Base-by-base conservation (phyloP, 75 land plant genomes). In the Pinus tabuliformis region DNA sequence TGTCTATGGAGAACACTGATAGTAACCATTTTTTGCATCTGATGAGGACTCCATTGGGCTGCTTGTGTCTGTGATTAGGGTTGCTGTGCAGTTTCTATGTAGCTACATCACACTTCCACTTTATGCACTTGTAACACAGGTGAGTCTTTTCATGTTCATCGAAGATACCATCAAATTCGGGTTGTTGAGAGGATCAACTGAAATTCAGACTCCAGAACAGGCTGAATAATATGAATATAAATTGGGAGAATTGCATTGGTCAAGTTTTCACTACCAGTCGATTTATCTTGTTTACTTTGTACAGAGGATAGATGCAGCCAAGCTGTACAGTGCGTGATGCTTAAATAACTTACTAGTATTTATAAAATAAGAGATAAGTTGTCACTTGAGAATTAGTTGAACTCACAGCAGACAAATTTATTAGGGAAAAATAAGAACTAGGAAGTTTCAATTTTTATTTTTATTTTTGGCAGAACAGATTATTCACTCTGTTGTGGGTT, bases 61-160 rank as follows among this genome's bases (percentile, higher is more conserved):
- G 72, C 70, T 76, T 42, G 59, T 73, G 15, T 59, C 6, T 54
- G 22, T 39, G n/a, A 45, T 22, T 54, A 73, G 75, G 59, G 21
- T 57, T 2, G 57, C 26, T 70, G 76, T 86, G 39, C 91, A 86
- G 39, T 63, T 89, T 58, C 21, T 89, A 16, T 91, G 91, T 81
- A 90, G 89, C 81, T 85, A 81, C 75, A 85, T 80, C 73, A 91
- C 93, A 18, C 81, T 91, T 75, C 93, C 93, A 33, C 87, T 87
- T 13, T 89, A 91, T 73, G 84, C 93, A 52, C 77, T 91, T 74
- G 91, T 91, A 5, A 85, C 89, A 56, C 93, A 91, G 80, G 93
- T 88, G 52, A 11, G 14, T 73, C 59, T 37, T 66, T 66, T 5
- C 37, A 18, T 66, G 37, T 16, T 16, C 6, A 65, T 37, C 30